These are phyloP conservation scores for Ceratocystis eucalypticola DNA, from an alignment of 2,329 filamentous ascomycete species.

Conservation along the genomic window DNA sequence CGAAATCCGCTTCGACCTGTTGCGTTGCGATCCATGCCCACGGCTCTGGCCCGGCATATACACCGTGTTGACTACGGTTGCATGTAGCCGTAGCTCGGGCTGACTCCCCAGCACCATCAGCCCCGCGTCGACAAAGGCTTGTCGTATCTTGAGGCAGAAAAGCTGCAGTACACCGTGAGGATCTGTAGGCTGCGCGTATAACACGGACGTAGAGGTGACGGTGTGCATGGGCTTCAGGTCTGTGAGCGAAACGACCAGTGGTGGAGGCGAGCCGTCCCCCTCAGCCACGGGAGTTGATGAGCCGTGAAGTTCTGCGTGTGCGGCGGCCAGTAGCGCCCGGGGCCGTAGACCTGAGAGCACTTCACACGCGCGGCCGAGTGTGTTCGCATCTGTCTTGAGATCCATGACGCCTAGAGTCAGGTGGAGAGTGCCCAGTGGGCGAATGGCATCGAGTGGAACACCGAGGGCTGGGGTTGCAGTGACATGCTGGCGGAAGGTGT, in stretches of 20 bases:
- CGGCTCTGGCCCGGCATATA: conserved; percentile 41
- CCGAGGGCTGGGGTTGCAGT: conserved; percentile 28
- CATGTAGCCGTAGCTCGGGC: conserved; percentile 61
- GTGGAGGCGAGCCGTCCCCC: conserved; percentile 15
- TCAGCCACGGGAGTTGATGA: not conserved
- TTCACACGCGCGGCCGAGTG: conserved; percentile 22
- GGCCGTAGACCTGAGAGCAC: conserved; percentile 27
- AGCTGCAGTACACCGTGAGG: conserved; percentile 34
- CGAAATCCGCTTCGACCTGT: conserved; percentile 29
- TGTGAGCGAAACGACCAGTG: conserved; percentile 35
- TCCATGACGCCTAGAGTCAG: conserved; percentile 80
- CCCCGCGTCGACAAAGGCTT: conserved; percentile 40
- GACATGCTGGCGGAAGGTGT: conserved; percentile 47
- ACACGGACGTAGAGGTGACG: conserved; percentile 42
- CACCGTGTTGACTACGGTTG: conserved; percentile 74
- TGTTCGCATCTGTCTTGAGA: conserved; percentile 29
- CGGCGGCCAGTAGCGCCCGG: conserved; percentile 13
- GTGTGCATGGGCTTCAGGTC: conserved; percentile 50
- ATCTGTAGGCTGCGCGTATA: conserved; percentile 52
- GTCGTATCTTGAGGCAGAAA: conserved; percentile 45
- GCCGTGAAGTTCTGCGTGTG: conserved; percentile 20
- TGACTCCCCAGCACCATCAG: conserved; percentile 42
- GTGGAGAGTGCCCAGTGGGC: conserved; percentile 70
- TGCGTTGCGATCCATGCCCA: not conserved
- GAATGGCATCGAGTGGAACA: conserved; percentile 53